Evolutionary conservation across 164 flowering plant genomes (phyloP), one percentile per base, ranked within the genome.

Genomic region (Vitis cinerea): DNA sequence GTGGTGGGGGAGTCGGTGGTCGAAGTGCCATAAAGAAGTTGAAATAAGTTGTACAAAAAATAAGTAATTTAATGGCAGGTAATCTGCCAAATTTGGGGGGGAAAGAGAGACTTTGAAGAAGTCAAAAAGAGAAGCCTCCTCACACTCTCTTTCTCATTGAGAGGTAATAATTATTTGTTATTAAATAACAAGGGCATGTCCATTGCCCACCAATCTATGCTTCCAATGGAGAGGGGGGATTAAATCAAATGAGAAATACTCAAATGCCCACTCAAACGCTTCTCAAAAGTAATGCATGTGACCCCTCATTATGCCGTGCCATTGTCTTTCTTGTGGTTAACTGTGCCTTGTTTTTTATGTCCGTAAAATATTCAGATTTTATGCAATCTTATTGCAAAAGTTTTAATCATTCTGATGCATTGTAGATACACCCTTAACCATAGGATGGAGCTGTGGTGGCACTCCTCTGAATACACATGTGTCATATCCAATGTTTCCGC

Each of bases 261-360:
- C 78, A 66, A 82, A 68, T 79, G 70, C 60, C 77, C 77, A 75
- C 81, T 75, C 75, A 75, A 78, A 69, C 52, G 15, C 69, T 50
- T 61, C 58, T 50, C 8, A 66, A 70, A 77, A 79, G 75, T 66
- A 71, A 54, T 54, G 84, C 81, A 79, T 77, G 78, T 75, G 69
- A 68, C 13, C 75, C 50, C 65, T 76, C 71, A 81, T 79, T 65
- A 79, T 77, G 79, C 64, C 68, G 64, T 71, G 59, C 71, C 66
- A 62, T 83, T 80, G 83, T 83, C 83, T 80, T 71, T 74, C 76
- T 83, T 65, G 78, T 73, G 75, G 62, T 54, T 54, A 50, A 61
- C 16, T 64, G 61, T 52, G 65, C 70, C 16, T 69, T 69, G 61
- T 27, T 63, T 19, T 59, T 31, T 14, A 47, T 69, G 54, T 58